Evolutionary conservation across 225 moss, liverwort and hornwort species (phyloP), one percentile per base, ranked within the genome.

Genomic region (Thuidium tamariscinum): DNA sequence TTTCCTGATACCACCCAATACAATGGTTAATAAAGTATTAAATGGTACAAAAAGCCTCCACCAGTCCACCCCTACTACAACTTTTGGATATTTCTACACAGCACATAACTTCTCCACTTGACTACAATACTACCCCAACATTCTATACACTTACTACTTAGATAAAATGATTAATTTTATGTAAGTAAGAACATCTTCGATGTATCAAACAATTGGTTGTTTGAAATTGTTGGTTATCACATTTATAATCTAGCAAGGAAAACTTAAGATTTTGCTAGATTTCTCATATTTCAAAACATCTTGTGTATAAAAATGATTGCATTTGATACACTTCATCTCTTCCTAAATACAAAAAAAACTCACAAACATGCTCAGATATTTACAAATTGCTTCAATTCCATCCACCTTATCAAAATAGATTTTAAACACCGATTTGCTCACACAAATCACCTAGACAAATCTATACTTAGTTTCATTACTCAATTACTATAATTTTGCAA

Each of bases 21-120:
- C 0, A 0, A 0, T 27, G 16, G 16, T 44, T 16, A 44, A 71
- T 1, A 29, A 71, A 71, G 4, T 27, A 44, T 1, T 5, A 10
- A 8, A 10, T 71, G 29, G 29, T 6, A 10, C 29, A 71, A 44
- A 46, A 46, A 3, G 17, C 17, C 9, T 71, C 6, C 3, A 10
- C 15, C 5, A n/a, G n/a, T n/a, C n/a, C n/a, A n/a, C n/a, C n/a
- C n/a, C n/a, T n/a, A n/a, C n/a, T n/a, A n/a, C n/a, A n/a, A n/a
- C n/a, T n/a, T n/a, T n/a, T n/a, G n/a, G n/a, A n/a, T n/a, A n/a
- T n/a, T n/a, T n/a, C n/a, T n/a, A n/a, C n/a, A n/a, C n/a, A 27
- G 26, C 1, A 27, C 16, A 70, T 5, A 25, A 1, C 1, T 1
- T 14, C 5, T 3, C 3, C 7, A 68, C 0, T 2, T 3, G n/a